These are phyloP conservation scores for Nothophoma quercina DNA, from an alignment of 2,329 filamentous ascomycete genomes.

Conservation along the genomic window DNA sequence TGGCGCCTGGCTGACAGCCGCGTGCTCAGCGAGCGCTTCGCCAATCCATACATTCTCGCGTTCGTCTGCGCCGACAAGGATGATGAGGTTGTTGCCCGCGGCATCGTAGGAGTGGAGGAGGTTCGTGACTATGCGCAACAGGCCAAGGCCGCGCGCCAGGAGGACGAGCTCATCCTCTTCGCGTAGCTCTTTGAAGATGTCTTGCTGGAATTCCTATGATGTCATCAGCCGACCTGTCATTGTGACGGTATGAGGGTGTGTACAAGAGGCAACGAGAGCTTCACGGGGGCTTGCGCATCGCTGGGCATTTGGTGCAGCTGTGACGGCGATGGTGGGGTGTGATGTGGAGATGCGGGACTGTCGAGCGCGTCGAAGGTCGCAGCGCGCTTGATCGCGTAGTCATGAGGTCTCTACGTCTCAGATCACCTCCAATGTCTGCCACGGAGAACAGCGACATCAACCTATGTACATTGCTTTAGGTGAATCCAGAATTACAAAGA, in stretches of 20 bases:
- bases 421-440: no score
- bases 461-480: not conserved
- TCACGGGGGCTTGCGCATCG: slow-evolving; percentile 67
- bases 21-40: slow-evolving; percentile 93
- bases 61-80: slow-evolving; percentile 88
- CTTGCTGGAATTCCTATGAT: slow-evolving; percentile 83
- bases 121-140: slow-evolving; percentile 93
- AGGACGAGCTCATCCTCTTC: slow-evolving; percentile 93
- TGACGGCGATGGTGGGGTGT: slow-evolving; percentile 27
- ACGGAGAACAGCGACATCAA: no score
- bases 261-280: slow-evolving; percentile 80
- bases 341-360: slow-evolving; percentile 24
- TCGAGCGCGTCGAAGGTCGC: slow-evolving; percentile 27
- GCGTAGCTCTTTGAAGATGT: slow-evolving; percentile 76
- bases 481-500: no score
- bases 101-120: slow-evolving; percentile 96
- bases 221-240: slow-evolving; percentile 25
- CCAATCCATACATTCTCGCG: slow-evolving; percentile 97
- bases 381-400: slow-evolving; percentile 31
- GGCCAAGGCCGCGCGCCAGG: slow-evolving; percentile 87
- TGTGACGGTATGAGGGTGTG: slow-evolving; percentile 18
- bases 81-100: slow-evolving; percentile 88
- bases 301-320: slow-evolving; percentile 45
- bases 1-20: slow-evolving; percentile 83
- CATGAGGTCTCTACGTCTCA: slow-evolving; percentile 24